Conservation (phyloP, 768 basidiomycete genomes). For the Amylocystis lapponica region DNA sequence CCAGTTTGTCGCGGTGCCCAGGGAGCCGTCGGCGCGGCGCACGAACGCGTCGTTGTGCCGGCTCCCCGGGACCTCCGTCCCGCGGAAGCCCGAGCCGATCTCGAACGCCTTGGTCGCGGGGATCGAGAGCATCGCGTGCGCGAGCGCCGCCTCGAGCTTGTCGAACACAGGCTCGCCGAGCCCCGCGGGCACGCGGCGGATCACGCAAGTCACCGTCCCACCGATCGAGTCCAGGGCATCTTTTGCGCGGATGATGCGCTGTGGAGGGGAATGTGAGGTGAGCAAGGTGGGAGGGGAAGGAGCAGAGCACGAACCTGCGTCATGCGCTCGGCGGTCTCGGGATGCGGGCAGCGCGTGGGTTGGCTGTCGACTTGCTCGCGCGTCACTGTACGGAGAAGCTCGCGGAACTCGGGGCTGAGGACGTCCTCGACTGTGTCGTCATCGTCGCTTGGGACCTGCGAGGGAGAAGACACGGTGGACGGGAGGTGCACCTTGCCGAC, state of each 20-base stretch:
- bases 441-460: constrained; percentile 38
- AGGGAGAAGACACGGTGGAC: constrained; percentile 37
- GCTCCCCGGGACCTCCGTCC: constrained; percentile 89
- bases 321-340: constrained; percentile 86
- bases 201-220: constrained; percentile 95
- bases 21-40: constrained; percentile 51
- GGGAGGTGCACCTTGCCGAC: constrained; percentile 92
- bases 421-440: constrained; percentile 63
- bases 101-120: constrained; percentile 99
- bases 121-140: constrained; percentile 97
- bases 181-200: constrained; percentile 84
- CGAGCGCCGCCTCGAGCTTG: constrained; percentile 94
- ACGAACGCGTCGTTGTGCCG: constrained; percentile 92
- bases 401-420: constrained; percentile 75
- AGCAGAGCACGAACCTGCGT: constrained; percentile 52
- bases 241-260: constrained; percentile 95
- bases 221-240: constrained; percentile 91
- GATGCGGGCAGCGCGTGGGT: constrained; percentile 85
- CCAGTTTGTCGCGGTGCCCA: constrained; percentile 90
- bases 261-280: constrained; percentile 4
- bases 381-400: constrained; percentile 72
- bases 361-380: constrained; percentile 87
- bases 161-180: constrained; percentile 98
- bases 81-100: constrained; percentile 93
- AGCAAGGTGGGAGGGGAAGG: not conserved